Base-by-base conservation (phyloP, 2,329 filamentous ascomycete species). In the Daldinia eschscholtzii region DNA sequence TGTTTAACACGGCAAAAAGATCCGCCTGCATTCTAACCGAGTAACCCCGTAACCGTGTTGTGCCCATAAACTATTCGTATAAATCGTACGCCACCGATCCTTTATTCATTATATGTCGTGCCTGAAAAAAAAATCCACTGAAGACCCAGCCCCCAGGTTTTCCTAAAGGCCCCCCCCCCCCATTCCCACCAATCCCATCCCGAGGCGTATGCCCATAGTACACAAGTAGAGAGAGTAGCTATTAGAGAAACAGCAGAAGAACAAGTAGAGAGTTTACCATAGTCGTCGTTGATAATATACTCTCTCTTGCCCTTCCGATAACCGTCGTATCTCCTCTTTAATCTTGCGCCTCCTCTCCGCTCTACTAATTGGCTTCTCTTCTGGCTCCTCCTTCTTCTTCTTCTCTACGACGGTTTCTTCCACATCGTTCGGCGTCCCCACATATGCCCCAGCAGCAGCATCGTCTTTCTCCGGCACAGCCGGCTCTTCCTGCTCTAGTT, bases 311-410 rank as follows among this genome's bases (percentile, higher is more conserved):
- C 79, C 78, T 74, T 83, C 83, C 6, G 85, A 81, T 62, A 85
- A 74, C 69, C 78, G 81, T 76, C 78, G 79, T 67, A 90, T 84
- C 73, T 89, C 87, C 68, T 87, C 84, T 75, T 87, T 88, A 74
- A 89, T 90, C 71, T 83, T 80, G 75, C 81, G 81, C 72, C 88
- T 82, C 72, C 88, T 83, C 78, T 88, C 84, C 0, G 84, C 85
- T 62, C 80, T 80, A 64, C 81, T 86, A 20, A 88, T 77, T 1
- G 84, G 85, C 74, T 86, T 83, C 62, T 83, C 79, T 67, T 80
- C 80, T 5, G 79, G 79, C 59, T 82, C 81, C 15, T 42, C 26
- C 35, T 57, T 42, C 12, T 41, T 79, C 59, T 82, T 81, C 6
- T 42, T 37, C 35, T 57, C 41, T 5, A 15, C 20, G 4, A 12